These are phyloP conservation scores for Cyclostephanos invisitatus DNA, from an alignment of 108 stramenopile species.

Conservation along the genomic window DNA sequence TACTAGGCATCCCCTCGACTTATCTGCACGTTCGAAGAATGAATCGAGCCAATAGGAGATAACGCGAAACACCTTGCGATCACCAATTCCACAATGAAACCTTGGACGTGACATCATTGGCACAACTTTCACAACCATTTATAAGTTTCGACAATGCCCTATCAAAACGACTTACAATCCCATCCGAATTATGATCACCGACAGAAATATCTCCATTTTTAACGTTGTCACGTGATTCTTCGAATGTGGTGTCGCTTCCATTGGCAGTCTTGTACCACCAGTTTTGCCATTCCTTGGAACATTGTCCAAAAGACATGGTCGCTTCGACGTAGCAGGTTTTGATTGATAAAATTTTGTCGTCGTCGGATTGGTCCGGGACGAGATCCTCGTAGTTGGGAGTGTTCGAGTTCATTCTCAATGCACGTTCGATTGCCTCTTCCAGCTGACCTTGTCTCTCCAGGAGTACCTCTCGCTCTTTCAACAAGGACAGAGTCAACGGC, in stretches of 20 bases:
- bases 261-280: background rate
- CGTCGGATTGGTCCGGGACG: background rate
- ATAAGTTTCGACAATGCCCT: background rate
- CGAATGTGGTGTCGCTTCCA: background rate
- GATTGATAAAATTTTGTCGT: constrained; percentile 9
- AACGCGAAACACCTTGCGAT: background rate
- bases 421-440: constrained; percentile 1
- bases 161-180: background rate
- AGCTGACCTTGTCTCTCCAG: background rate
- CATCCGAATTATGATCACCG: background rate
- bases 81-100: background rate
- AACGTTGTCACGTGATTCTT: constrained; percentile 18
- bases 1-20: too few relatives aligned
- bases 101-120: background rate
- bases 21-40: too few relatives aligned
- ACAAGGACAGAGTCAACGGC: background rate
- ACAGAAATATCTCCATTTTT: constrained; percentile 1
- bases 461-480: background rate
- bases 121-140: background rate
- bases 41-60: too few relatives aligned
- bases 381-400: background rate
- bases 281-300: constrained; percentile 20
- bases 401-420: background rate
- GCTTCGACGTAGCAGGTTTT: constrained; percentile 34
- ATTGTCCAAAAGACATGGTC: constrained; percentile 20